These are phyloP conservation scores for Annulohypoxylon stygium DNA, from an alignment of 495 filamentous ascomycete genomes.

Conservation along the genomic window DNA sequence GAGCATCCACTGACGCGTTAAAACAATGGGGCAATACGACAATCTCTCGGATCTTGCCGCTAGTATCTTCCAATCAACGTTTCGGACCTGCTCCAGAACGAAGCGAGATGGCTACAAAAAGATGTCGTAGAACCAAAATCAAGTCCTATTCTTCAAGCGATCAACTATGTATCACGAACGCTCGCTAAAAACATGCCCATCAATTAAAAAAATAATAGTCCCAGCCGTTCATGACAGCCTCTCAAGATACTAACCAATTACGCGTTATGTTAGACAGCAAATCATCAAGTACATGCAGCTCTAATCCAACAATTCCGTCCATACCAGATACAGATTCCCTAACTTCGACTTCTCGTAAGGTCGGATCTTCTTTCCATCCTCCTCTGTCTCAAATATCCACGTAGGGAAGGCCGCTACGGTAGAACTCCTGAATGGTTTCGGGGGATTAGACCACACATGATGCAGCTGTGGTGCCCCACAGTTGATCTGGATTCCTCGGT, in stretches of 20 bases:
- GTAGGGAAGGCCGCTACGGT: conserved; percentile 34
- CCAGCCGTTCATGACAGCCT: neutral
- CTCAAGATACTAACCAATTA: neutral
- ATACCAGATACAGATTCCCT: conserved; percentile 36
- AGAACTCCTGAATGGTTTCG: conserved; percentile 37
- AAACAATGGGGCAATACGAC: neutral
- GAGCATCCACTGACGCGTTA: neutral
- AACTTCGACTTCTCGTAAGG: conserved; percentile 39
- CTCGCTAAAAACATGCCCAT: neutral
- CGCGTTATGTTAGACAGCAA: neutral
- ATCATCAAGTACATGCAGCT: neutral
- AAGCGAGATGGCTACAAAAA: neutral
- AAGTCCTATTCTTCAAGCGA: neutral
- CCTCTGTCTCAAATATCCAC: conserved; percentile 40
- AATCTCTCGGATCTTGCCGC: neutral
- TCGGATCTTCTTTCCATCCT: conserved; percentile 35
- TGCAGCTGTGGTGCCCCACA: conserved; percentile 42
- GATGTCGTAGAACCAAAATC: neutral
- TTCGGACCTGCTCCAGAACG: no score
- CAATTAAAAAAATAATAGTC: neutral
- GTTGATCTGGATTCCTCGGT: conserved; percentile 42
- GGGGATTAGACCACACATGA: conserved; percentile 37
- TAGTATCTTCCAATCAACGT: neutral
- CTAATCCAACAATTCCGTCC: conserved; percentile 39
- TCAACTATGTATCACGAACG: neutral